phyloP scores from a whole-genome alignment of 2,329 filamentous ascomycete species.

The Diatrype stigma region DNA sequence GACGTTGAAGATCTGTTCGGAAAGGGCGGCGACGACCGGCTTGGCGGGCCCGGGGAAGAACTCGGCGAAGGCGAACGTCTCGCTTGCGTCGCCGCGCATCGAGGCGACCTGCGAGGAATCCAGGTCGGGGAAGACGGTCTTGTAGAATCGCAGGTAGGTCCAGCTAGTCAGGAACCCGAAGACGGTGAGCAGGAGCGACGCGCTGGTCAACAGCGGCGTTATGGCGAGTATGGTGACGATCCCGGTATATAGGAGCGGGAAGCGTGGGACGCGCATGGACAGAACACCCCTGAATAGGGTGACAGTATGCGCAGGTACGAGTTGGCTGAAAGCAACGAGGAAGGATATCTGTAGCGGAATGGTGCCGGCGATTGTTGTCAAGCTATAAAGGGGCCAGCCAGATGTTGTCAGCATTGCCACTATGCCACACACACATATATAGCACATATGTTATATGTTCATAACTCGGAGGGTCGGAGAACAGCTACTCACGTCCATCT shows the following conservation, averaged over 20 bases:
- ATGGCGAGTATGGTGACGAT: constrained; percentile 62
- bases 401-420: constrained; percentile 11
- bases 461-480: neutral
- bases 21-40: constrained; percentile 68
- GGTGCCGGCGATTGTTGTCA: constrained; percentile 82
- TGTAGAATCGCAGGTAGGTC: constrained; percentile 96
- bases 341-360: constrained; percentile 88
- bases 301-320: constrained; percentile 94
- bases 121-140: constrained; percentile 66
- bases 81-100: constrained; percentile 85
- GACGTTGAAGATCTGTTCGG: constrained; percentile 68
- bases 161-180: constrained; percentile 84
- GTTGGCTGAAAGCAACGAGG: constrained; percentile 94
- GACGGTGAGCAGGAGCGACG: constrained; percentile 73
- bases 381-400: constrained; percentile 38
- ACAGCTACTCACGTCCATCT: constrained; percentile 59
- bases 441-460: neutral
- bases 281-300: constrained; percentile 85
- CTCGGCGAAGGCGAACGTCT: constrained; percentile 92
- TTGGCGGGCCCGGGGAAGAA: constrained; percentile 89
- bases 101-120: constrained; percentile 56
- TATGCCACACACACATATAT: no score
- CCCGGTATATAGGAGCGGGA: constrained; percentile 70
- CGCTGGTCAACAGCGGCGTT: constrained; percentile 59
- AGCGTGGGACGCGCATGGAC: constrained; percentile 77